These are phyloP conservation scores for Aspergillus coremiiformis DNA, from an alignment of 495 filamentous ascomycete genomes.

Conservation along the genomic window DNA sequence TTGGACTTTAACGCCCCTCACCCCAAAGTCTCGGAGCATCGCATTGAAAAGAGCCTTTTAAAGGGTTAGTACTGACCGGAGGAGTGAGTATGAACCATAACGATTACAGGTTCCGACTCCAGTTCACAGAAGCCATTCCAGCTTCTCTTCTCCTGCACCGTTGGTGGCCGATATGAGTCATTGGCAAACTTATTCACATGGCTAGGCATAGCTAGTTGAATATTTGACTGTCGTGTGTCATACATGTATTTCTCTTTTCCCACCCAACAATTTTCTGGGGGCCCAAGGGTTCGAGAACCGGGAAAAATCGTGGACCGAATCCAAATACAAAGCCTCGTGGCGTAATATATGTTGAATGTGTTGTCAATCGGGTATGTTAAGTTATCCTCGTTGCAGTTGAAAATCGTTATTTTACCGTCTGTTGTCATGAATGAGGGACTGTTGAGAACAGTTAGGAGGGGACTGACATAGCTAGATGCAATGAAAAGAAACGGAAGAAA, in stretches of 20 bases:
- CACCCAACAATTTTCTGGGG: no score
- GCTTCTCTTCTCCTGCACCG: conserved; percentile 31
- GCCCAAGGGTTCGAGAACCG: no score
- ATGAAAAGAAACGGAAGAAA: background rate
- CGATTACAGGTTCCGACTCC: conserved; percentile 75
- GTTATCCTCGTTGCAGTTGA: no score
- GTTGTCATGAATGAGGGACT: background rate
- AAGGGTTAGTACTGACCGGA: background rate
- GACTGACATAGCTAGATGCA: background rate
- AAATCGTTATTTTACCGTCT: no score
- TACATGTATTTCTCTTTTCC: conserved; percentile 3
- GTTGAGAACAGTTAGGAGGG: background rate
- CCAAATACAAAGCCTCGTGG: no score
- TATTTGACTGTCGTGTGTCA: conserved; percentile 29
- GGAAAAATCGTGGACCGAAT: no score
- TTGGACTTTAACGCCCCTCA: conserved; percentile 63
- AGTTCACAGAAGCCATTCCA: conserved; percentile 84
- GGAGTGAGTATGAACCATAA: background rate
- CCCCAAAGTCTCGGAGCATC: conserved; percentile 72
- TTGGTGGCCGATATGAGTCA: conserved; percentile 33
- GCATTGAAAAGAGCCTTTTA: conserved; percentile 71
- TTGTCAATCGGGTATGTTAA: no score
- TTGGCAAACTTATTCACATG: conserved; percentile 12
- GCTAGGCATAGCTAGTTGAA: conserved; percentile 4
- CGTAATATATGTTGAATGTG: no score